Conservation (phyloP, 148 eudicot genomes). For the Amaranthus palmeri region DNA sequence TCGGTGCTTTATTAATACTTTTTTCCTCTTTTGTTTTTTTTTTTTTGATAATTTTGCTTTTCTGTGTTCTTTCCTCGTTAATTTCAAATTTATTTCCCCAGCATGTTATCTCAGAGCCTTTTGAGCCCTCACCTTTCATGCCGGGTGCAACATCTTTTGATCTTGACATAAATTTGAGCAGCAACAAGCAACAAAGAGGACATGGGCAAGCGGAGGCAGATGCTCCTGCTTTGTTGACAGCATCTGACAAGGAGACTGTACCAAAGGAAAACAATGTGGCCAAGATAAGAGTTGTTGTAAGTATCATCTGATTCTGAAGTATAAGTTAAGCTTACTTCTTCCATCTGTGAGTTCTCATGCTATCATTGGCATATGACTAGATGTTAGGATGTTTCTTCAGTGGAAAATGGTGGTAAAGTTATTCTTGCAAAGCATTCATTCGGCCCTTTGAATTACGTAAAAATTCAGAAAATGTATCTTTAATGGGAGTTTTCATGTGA, state of each 20-base stretch:
- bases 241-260: conserved; percentile 53
- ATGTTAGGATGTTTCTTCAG: background rate
- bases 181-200: conserved; percentile 47
- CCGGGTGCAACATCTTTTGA: conserved; percentile 58
- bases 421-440: background rate
- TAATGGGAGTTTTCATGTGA: background rate
- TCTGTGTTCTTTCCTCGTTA: background rate
- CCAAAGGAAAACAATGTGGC: conserved; percentile 90
- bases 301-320: conserved; percentile 12
- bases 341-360: background rate
- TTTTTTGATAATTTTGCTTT: background rate
- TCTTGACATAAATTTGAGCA: conserved; percentile 38
- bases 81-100: conserved; percentile 27
- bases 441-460: background rate
- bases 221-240: conserved; percentile 40
- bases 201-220: conserved; percentile 50
- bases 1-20: background rate
- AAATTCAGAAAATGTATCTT: background rate
- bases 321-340: background rate
- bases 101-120: conserved; percentile 90
- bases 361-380: background rate
- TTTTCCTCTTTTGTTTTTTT: background rate
- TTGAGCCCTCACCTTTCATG: conserved; percentile 86
- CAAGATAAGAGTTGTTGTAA: conserved; percentile 97
- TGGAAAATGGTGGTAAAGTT: background rate